Conservation (phyloP, 2,329 filamentous ascomycete species). For the Penicillium polonicum region DNA sequence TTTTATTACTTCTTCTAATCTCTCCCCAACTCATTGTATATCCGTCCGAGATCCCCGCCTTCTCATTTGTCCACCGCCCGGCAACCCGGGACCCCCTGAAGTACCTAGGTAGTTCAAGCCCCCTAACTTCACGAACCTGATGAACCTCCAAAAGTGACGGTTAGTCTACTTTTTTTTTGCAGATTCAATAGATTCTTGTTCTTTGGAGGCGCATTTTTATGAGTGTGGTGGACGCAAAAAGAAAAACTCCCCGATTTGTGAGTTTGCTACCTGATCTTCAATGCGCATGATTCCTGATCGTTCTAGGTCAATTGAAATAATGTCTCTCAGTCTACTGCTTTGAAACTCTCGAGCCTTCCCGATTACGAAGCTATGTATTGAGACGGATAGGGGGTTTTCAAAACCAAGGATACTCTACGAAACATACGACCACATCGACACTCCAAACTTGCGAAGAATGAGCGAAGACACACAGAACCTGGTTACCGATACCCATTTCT, state of each 20-base stretch:
- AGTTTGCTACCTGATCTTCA: neutral
- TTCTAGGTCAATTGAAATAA: slow-evolving; percentile 15
- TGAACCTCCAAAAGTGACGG: neutral
- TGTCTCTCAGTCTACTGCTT: slow-evolving; percentile 7
- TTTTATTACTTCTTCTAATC: neutral
- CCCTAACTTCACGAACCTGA: neutral
- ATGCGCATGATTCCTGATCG: slow-evolving; percentile 1
- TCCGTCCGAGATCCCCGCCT: neutral
- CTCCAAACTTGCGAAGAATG: slow-evolving; percentile 14
- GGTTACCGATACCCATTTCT: slow-evolving; percentile 10
- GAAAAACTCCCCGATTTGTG: neutral
- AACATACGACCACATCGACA: neutral
- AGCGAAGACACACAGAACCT: slow-evolving; percentile 6
- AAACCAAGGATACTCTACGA: neutral
- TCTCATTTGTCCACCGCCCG: slow-evolving; percentile 18
- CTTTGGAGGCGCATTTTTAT: neutral
- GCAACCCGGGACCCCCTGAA: slow-evolving; percentile 21
- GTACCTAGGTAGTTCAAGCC: neutral
- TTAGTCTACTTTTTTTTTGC: neutral
- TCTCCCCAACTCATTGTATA: neutral
- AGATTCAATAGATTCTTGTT: neutral
- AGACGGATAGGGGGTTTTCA: slow-evolving; percentile 5
- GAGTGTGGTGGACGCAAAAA: neutral
- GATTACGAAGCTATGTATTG: slow-evolving; percentile 14
- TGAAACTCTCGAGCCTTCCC: slow-evolving; percentile 5